phyloP scores from a whole-genome alignment of 176 grass and related monocot species.

The Otatea glauca region DNA sequence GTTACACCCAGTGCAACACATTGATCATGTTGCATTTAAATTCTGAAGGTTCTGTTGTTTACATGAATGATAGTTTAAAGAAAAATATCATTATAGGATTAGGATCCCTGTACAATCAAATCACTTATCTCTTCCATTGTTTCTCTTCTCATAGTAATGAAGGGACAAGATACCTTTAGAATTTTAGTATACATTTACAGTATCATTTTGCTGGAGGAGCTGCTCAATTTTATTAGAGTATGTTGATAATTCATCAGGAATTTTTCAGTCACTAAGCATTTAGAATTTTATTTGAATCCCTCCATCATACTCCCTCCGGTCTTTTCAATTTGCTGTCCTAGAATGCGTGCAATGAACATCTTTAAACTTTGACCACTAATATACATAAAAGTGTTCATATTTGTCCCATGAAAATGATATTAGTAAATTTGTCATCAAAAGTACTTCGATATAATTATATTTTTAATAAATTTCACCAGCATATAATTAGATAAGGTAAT shows the following conservation, averaged over 20 bases:
- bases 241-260: neutral
- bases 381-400: neutral
- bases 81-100: neutral
- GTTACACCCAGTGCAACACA: conserved; percentile 41
- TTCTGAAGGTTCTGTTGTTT: conserved; percentile 24
- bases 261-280: conserved; percentile 11
- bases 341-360: neutral
- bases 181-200: neutral
- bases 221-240: neutral
- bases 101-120: neutral
- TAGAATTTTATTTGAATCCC: neutral
- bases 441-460: neutral
- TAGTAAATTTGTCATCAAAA: neutral
- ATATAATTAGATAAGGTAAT: neutral
- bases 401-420: neutral
- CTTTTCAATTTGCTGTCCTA: neutral
- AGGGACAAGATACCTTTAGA: neutral
- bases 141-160: neutral
- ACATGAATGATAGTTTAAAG: neutral
- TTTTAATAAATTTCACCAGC: neutral
- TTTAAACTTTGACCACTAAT: too few relatives aligned
- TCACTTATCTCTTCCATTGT: neutral
- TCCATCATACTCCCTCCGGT: neutral
- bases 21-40: neutral
- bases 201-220: conserved; percentile 12